Evolutionary conservation across 768 basidiomycete genomes (phyloP), one percentile per base, ranked within the genome.

Genomic region (Infundibulicybe gibba): DNA sequence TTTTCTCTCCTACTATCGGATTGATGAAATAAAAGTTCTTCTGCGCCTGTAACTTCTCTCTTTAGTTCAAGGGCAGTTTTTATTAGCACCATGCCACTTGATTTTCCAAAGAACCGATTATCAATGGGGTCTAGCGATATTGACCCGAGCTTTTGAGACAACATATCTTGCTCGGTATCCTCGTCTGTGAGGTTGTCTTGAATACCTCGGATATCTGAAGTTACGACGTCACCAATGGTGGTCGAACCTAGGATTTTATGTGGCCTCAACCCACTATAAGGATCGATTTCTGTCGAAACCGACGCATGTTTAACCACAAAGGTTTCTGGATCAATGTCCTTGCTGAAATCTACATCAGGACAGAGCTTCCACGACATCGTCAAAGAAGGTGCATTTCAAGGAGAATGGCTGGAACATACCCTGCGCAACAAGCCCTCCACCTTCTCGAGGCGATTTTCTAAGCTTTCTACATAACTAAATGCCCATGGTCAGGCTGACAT

Each of bases 311-410:
- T 8, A 25, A 8, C 25, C 25, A 25, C 4, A 14, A 38, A 38
- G 3, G 14, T 38, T 38, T 19, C 54, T n/a, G 59, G 52, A 15
- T 67, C 80, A 9, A 87, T 64, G 53, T 86, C 80, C 47, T 72
- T 74, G 16, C 80, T 70, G 30, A 84, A 71, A 44, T 81, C 76
- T 39, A 78, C 76, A 42, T 85, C 80, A 11, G 85, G 84, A 54
- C 77, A 81, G 39, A 88, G n/a, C 33, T 6, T 21, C 31, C 13
- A 40, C 13, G 35, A n/a, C 25, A 15, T 8, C 25, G 34, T 38
- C 35, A 10, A n/a, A n/a, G n/a, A n/a, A n/a, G n/a, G n/a, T n/a
- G 16, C 14, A 48, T 17, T 16, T n/a, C 41, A 25, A 40, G 32
- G 37, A 37, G 32, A 32, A 20, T 37, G 16, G 13, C n/a, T 3